Evolutionary conservation across 83 land plant species (phyloP).

Genomic region (Picea abies): DNA sequence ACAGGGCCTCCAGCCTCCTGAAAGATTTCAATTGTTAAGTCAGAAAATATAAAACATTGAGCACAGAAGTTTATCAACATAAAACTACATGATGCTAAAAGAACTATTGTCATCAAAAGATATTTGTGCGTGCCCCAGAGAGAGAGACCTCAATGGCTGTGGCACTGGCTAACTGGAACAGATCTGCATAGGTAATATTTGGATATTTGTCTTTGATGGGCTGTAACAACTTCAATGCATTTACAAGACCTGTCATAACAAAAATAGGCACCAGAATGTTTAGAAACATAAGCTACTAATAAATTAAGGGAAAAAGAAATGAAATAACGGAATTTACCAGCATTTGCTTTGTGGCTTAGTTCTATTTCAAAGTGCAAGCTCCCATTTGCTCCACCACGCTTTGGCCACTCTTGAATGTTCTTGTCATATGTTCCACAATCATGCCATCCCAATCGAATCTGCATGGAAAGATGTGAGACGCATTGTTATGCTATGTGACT

Average conservation of each 20-base stretch:
- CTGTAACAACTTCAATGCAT: constrained; percentile 79
- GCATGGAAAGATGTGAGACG: neutral
- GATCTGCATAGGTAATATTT: constrained; percentile 83
- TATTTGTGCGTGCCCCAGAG: neutral
- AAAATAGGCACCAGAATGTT: neutral
- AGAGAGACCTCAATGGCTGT: constrained; percentile 88
- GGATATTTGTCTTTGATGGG: constrained; percentile 95
- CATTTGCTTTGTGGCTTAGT: constrained; percentile 90
- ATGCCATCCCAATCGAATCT: constrained; percentile 98
- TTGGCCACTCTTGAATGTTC: constrained; percentile 88
- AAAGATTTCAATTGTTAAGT: neutral
- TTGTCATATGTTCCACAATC: constrained; percentile 96
- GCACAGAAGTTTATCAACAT: neutral
- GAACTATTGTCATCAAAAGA: constrained; percentile 4
- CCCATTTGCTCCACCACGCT: constrained; percentile 95
- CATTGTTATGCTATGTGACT: neutral
- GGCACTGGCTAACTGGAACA: constrained; percentile 98
- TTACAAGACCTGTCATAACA: constrained; percentile 68
- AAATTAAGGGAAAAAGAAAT: neutral
- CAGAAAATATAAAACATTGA: neutral
- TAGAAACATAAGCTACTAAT: constrained; percentile 6
- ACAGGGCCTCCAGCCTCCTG: constrained; percentile 98
- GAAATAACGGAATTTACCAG: constrained; percentile 47
- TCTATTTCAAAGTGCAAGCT: constrained; percentile 82
- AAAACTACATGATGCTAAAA: neutral